Evolutionary conservation across 257 asterid genomes (phyloP).

Genomic region (Nicotiana tabacum): DNA sequence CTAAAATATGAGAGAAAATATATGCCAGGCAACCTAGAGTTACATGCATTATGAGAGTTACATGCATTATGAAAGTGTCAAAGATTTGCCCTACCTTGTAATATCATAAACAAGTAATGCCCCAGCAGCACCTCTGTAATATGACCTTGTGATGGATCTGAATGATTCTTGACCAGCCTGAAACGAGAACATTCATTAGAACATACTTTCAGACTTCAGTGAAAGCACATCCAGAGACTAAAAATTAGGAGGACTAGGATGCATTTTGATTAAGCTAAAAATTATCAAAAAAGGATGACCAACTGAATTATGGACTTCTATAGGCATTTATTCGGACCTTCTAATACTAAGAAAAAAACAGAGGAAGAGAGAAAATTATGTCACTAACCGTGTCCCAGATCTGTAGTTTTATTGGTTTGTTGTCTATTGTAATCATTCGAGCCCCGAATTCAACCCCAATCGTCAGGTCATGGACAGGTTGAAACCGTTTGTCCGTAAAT

Average conservation of each 20-base stretch:
- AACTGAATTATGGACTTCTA: not conserved
- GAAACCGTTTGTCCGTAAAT: constrained; percentile 77
- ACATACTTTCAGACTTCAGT: not conserved
- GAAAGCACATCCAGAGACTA: not conserved
- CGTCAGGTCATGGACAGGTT: constrained; percentile 78
- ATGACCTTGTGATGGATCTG: constrained; percentile 68
- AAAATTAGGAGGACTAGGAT: not conserved
- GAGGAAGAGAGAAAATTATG: not conserved
- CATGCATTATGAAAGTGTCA: not conserved
- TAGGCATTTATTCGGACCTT: not conserved
- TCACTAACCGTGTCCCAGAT: constrained; percentile 80
- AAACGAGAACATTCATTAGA: not conserved
- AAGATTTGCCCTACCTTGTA: constrained; percentile 43
- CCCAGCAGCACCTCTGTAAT: constrained; percentile 93
- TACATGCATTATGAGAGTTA: not conserved
- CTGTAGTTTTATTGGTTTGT: constrained; percentile 66
- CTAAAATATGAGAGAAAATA: not conserved
- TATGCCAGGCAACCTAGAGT: not conserved
- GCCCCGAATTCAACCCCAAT: constrained; percentile 83
- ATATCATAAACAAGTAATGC: constrained; percentile 82
- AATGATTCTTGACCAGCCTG: constrained; percentile 89
- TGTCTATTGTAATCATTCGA: constrained; percentile 58
- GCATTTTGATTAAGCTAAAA: not conserved
- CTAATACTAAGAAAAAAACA: not conserved
- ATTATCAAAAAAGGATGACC: not conserved